Evolutionary conservation across 805 yeast species (phyloP).

Genomic region (Wickerhamiella lipophila): DNA sequence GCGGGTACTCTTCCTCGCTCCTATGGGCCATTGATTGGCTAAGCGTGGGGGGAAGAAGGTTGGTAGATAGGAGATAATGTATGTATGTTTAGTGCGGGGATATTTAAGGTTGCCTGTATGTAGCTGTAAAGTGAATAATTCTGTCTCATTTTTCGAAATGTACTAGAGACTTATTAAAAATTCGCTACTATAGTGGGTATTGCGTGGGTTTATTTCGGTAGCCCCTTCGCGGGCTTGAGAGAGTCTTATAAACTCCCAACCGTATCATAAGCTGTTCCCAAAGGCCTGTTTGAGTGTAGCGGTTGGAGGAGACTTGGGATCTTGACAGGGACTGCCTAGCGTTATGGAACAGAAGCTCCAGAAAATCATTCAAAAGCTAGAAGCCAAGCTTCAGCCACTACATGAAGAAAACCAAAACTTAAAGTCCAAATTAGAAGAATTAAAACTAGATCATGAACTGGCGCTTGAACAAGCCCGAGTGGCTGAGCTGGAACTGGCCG

Average conservation of each 20-base stretch:
- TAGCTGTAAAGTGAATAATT: not conserved
- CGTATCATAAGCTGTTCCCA: too few relatives aligned
- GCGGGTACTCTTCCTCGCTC: constrained; percentile 16
- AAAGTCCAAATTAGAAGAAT: constrained; percentile 24
- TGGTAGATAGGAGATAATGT: not conserved
- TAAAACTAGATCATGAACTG: constrained; percentile 27
- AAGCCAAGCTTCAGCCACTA: constrained; percentile 20
- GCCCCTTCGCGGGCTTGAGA: too few relatives aligned
- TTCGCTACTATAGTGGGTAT: too few relatives aligned
- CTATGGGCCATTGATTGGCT: constrained; percentile 10
- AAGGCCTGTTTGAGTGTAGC: too few relatives aligned
- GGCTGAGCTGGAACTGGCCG: constrained; percentile 23
- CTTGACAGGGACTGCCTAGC: too few relatives aligned
- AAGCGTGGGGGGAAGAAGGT: not conserved
- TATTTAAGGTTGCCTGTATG: not conserved
- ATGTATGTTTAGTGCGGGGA: too few relatives aligned
- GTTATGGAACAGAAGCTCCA: constrained; percentile 12
- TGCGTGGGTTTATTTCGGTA: too few relatives aligned
- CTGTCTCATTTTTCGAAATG: too few relatives aligned
- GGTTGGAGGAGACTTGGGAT: too few relatives aligned
- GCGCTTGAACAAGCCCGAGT: constrained; percentile 27
- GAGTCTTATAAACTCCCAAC: too few relatives aligned
- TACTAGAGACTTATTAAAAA: too few relatives aligned
- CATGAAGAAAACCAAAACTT: constrained; percentile 17
- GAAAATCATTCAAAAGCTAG: constrained; percentile 19